Percentiles rank a stretch among this genome's conserved stretches.
Conservation (phyloP, 1,284 basidiomycete genomes). For the Pascua sp. region DNA sequence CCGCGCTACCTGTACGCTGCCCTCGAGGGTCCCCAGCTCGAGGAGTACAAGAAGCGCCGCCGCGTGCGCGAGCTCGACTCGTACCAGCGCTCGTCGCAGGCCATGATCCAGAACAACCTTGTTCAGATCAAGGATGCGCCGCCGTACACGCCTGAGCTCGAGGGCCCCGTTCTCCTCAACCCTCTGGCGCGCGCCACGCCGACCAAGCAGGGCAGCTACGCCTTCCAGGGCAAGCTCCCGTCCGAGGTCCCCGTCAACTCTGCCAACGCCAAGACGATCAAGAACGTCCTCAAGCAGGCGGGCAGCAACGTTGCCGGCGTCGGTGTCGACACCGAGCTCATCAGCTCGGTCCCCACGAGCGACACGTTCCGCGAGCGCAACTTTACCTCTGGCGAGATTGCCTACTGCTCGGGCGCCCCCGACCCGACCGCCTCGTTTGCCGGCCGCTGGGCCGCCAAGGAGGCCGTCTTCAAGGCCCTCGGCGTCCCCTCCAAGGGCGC, state of each 20-base stretch:
- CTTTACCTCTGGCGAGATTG: conserved; percentile 84
- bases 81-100: conserved; percentile 91
- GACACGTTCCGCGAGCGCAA: conserved; percentile 89
- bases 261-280: conserved; percentile 65
- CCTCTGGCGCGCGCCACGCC: conserved; percentile 82
- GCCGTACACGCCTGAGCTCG: conserved; percentile 83
- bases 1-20: conserved; percentile 87
- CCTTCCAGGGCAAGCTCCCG: conserved; percentile 66
- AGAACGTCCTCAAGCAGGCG: conserved; percentile 50
- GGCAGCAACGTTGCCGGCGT: conserved; percentile 18
- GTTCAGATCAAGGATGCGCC: conserved; percentile 95
- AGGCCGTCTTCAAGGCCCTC: conserved; percentile 97
- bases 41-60: conserved; percentile 70
- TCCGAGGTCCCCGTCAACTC: conserved; percentile 58
- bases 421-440: conserved; percentile 87
- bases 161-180: conserved; percentile 85
- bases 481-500: conserved; percentile 87
- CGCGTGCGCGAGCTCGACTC: conserved; percentile 66
- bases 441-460: conserved; percentile 95
- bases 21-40: conserved; percentile 69
- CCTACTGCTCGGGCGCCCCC: conserved; percentile 83
- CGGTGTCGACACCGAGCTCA: conserved; percentile 65
- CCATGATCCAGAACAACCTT: conserved; percentile 88
- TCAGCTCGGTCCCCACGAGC: conserved; percentile 83
- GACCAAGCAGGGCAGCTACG: conserved; percentile 81